Evolutionary conservation across 2,329 filamentous ascomycete genomes (phyloP).

Genomic region (Fusarium annulatum): DNA sequence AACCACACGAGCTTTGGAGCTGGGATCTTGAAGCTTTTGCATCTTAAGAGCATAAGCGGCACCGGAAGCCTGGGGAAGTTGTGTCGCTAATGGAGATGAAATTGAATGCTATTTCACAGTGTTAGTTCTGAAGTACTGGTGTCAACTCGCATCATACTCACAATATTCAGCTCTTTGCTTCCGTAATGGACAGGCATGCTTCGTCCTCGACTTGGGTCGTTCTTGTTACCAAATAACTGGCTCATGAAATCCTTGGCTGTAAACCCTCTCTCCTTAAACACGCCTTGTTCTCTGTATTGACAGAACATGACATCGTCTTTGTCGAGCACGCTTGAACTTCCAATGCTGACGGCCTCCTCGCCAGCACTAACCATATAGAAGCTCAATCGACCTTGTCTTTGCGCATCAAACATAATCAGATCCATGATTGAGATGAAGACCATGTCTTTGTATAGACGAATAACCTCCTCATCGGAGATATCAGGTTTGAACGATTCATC

Average conservation of each 20-base stretch:
- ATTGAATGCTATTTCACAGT: conserved; percentile 74
- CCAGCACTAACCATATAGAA: conserved; percentile 99
- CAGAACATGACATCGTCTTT: conserved; percentile 91
- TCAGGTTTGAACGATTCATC: conserved; percentile 77
- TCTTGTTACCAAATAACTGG: conserved; percentile 88
- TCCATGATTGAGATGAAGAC: conserved; percentile 86
- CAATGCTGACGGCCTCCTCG: conserved; percentile 93
- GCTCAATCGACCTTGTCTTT: conserved; percentile 90
- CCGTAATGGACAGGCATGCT: conserved; percentile 99
- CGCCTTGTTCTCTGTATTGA: conserved; percentile 93
- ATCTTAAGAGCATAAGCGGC: conserved; percentile 90
- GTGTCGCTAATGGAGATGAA: conserved; percentile 84
- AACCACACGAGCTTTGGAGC: conserved; percentile 73
- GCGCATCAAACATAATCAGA: conserved; percentile 96
- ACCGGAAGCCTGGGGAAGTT: conserved; percentile 88
- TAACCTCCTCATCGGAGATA: conserved; percentile 70
- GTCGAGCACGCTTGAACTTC: conserved; percentile 84
- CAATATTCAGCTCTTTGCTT: conserved; percentile 83
- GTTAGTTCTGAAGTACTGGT: conserved; percentile 8
- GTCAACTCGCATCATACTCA: conserved; percentile 56
- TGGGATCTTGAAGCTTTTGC: conserved; percentile 78
- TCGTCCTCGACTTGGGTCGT: conserved; percentile 82
- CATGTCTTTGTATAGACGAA: conserved; percentile 74
- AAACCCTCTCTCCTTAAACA: conserved; percentile 90
- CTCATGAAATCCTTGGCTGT: conserved; percentile 92